phyloP scores from a whole-genome alignment of 768 basidiomycete species.

The Xerocomellus amylosporus region DNA sequence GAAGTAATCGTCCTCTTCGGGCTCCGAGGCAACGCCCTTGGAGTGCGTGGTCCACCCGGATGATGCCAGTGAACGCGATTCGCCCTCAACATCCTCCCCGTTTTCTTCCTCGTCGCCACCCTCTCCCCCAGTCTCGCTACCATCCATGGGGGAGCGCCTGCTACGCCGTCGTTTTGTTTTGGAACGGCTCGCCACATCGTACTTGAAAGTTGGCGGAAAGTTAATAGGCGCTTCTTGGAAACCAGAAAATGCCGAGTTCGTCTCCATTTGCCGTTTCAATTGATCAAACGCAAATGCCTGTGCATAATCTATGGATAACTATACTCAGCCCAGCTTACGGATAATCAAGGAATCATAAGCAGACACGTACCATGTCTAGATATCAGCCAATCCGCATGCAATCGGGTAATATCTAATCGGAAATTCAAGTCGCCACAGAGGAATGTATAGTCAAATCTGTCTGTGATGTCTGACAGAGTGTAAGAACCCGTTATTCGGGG shows the following conservation, averaged over 20 bases:
- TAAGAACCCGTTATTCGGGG: slow-evolving; percentile 6
- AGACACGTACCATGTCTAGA: slow-evolving; percentile 61
- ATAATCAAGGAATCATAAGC: not conserved
- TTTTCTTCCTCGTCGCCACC: slow-evolving; percentile 34
- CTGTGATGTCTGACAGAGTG: slow-evolving; percentile 59
- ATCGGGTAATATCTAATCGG: slow-evolving; percentile 78
- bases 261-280: slow-evolving; percentile 70
- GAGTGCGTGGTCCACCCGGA: slow-evolving; percentile 50
- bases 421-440: slow-evolving; percentile 93
- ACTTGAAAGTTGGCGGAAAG: slow-evolving; percentile 95
- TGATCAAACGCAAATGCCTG: slow-evolving; percentile 93
- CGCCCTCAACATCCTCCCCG: slow-evolving; percentile 43
- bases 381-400: slow-evolving; percentile 95
- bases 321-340: slow-evolving; percentile 7
- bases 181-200: slow-evolving; percentile 66
- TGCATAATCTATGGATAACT: slow-evolving; percentile 55
- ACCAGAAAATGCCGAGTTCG: slow-evolving; percentile 66
- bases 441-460: slow-evolving; percentile 87
- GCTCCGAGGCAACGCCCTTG: slow-evolving; percentile 31
- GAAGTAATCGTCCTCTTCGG: slow-evolving; percentile 43
- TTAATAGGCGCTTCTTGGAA: slow-evolving; percentile 78
- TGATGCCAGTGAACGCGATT: slow-evolving; percentile 54
- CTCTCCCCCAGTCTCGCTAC: slow-evolving; percentile 41
- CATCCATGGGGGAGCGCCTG: slow-evolving; percentile 37
- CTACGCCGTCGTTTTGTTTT: slow-evolving; percentile 41